Base-by-base conservation (phyloP, 2,329 filamentous ascomycete genomes). In the Scedosporium apiospermum region DNA sequence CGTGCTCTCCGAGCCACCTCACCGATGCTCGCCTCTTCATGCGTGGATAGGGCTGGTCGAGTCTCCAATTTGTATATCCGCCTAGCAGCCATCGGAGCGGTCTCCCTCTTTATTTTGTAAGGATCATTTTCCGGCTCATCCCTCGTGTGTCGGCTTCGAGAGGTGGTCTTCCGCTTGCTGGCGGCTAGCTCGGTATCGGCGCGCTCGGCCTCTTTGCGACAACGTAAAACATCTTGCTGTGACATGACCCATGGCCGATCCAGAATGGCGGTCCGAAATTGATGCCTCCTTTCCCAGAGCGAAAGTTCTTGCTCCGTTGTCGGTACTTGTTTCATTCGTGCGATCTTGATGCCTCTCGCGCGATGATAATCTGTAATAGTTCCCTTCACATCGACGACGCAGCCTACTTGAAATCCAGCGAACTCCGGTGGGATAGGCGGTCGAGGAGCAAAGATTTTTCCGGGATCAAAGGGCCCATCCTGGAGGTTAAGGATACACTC, bases 311-410 rank as follows among this genome's bases (percentile, higher is more conserved):
- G 76, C 57, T 79, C 77, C 0, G 85, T 88, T 55, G 79, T 77
- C 26, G 69, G 70, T 3, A 88, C 63, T 0, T 75, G 66, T n/a
- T 70, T 68, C 63, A 84, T 72, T 67, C 80, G 83, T 57, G 80
- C 75, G 23, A 85, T 75, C 53, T 77, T 78, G 65, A 88, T 74
- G 68, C 85, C 82, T 66, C 72, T 79, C 63, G 77, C 71, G 1
- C 76, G 75, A 61, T 81, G 76, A 64, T 78, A 87, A 0, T 73
- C 69, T 4, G 69, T 74, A 16, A 87, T 67, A 1, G 74, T 72
- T 6, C 85, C 85, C 65, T 84, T 85, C 63, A 87, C 71, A 61
- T 87, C 82, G 14, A 87, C 74, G 3, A 87, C 75, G 27, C 73
- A 73, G 21, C 85, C 85, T 4, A 85, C 75, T 62, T 81, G 77